Percentiles rank a stretch among this genome's conserved stretches.
Evolutionary conservation across 73 alveolate species (phyloP).

Genomic region (Stentor roeselii): DNA sequence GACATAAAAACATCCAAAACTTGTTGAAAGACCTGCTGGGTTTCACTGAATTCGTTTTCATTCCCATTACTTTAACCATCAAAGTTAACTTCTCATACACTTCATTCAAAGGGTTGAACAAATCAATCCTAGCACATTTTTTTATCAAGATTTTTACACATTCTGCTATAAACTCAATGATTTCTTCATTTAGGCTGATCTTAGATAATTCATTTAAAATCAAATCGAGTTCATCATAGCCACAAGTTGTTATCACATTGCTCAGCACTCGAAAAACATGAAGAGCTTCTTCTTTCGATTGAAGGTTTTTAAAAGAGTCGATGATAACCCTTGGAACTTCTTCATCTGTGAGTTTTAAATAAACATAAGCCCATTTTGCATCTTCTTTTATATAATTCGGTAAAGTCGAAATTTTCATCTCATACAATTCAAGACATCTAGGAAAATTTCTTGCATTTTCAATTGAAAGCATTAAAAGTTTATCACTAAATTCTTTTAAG

Average conservation of each 20-base stretch:
- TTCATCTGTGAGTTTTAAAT: neutral
- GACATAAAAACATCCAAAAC: neutral
- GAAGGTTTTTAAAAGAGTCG: neutral
- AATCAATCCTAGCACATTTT: neutral
- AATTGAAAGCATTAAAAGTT: neutral
- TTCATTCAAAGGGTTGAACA: neutral
- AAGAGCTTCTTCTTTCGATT: neutral
- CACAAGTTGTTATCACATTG: neutral
- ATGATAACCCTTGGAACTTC: neutral
- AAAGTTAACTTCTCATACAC: neutral
- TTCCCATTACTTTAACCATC: neutral
- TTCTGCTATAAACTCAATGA: neutral
- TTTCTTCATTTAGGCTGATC: neutral
- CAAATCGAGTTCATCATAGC: neutral
- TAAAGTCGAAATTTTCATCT: too few relatives aligned
- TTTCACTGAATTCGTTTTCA: neutral
- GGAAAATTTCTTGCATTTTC: neutral
- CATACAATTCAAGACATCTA: neutral
- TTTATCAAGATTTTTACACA: neutral
- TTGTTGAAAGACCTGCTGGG: neutral
- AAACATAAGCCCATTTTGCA: slow-evolving; percentile 4
- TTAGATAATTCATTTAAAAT: neutral
- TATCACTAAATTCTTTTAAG: neutral
- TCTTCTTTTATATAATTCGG: neutral
- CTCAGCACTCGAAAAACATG: neutral